Percentiles rank a stretch among this genome's conserved stretches.
These are phyloP conservation scores for Brassica carinata DNA, from an alignment of 345 rosid species.

Conservation along the genomic window DNA sequence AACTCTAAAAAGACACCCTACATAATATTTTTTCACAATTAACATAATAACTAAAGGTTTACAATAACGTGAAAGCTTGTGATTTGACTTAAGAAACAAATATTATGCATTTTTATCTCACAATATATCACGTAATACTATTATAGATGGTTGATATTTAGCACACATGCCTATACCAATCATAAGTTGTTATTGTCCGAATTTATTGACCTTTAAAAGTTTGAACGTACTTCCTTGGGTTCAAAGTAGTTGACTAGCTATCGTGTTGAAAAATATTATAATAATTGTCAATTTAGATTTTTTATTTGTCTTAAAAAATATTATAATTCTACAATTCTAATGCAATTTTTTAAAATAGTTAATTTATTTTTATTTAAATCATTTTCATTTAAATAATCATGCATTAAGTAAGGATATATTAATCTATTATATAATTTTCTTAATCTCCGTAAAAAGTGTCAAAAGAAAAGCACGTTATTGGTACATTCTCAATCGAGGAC, in stretches of 20 bases:
- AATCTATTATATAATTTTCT: no score
- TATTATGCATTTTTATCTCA: background rate
- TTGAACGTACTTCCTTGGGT: background rate
- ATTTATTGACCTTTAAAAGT: background rate
- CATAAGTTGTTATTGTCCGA: background rate
- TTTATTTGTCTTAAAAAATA: no score
- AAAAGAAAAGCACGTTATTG: background rate
- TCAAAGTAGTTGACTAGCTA: background rate
- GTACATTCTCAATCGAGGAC: background rate
- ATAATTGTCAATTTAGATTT: no score
- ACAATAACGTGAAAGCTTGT: background rate
- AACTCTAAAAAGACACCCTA: background rate
- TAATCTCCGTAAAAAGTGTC: no score
- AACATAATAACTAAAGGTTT: background rate
- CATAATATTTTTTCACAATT: background rate
- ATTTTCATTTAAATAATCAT: no score
- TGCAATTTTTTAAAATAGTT: no score
- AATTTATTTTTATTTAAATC: no score
- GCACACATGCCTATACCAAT: background rate
- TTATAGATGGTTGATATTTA: background rate
- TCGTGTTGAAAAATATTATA: background rate
- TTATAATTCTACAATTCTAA: no score
- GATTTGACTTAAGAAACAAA: background rate
- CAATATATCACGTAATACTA: background rate
- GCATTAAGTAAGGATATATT: no score